Base-by-base conservation (phyloP, 371 early-diverging fungal species). In the Apophysomyces ossiformis region DNA sequence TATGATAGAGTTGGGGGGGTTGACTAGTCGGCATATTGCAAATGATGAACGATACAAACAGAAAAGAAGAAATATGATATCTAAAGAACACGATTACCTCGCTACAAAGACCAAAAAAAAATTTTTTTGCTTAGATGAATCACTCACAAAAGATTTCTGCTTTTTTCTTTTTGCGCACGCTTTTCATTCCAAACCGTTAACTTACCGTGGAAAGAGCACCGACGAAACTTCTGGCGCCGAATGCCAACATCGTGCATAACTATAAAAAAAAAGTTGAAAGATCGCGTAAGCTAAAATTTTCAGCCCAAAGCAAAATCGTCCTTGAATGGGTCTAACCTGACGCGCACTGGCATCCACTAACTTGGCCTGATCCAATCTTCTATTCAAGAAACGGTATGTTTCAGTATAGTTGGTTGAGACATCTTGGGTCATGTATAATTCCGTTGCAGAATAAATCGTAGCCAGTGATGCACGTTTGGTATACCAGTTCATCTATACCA, bases 351-450 rank as follows among this genome's bases (percentile, higher is more conserved):
- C 71, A 8, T 89, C 93, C n/a, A 92, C 54, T 26, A 76, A 77
- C 1, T 84, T 87, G 36, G 88, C 89, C 58, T 93, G 88, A 59
- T 83, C 78, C n/a, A 96, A 71, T 61, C 93, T 88, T 54, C 90
- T 78, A 54, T 92, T 86, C 68, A 96, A 79, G 65, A 96, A 95
- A 50, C 77, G 77, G 64, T 82, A 88, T 0, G 96, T 95, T 36
- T 87, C 91, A 21, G 70, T 73, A 72, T 79, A 89, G 60, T 89
- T 83, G 16, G 89, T 86, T 5, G 95, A 93, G 39, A 76, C 69
- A 71, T 96, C 96, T 67, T 91, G 90, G 8, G 92, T 91, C 95
- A 96, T 94, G 75, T 88, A 96, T 45, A 96, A 69, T 73, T 96
- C 96, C 0, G 95, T 89, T 0, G 95, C 85, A 9, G 94, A 83